Base-by-base conservation (phyloP, 345 rosid genomes). In the Populus pruinosa region DNA sequence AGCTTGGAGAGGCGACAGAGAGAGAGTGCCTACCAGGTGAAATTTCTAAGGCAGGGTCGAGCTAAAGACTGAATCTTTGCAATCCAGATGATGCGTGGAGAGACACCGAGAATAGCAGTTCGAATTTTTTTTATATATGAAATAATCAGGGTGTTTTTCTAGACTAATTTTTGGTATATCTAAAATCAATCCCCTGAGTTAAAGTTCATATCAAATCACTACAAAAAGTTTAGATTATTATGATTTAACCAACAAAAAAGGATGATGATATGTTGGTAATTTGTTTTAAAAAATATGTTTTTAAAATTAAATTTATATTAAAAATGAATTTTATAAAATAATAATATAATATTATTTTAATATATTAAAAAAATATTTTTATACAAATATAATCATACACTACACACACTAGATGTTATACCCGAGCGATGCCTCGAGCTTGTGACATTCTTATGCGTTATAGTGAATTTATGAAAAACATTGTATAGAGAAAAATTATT, bases 361-460 rank as follows among this genome's bases (percentile, higher is more conserved):
- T 31, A 31, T 31, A 31, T 31, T 31, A 2, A 31, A 31, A 31
- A 31, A 31, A 31, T 2, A 31, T 31, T 31, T 31, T 31, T 31
- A 2, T 2, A 31, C 2, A 31, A 31, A 31, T 31, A 31, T 3
- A 31, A 31, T 31, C 33, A 31, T 27, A 27, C 29, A 27, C 1
- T 27, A 25, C 25, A 27, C 29, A 27, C 29, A 27, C 29, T 27
- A 1, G 29, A 27, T 27, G 29, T 27, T 27, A 27, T 27, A 27
- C 29, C 29, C 29, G 29, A 1, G 1, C 1, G 1, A 27, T 27
- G 0, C 1, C 29, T 0, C 29, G 29, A 1, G 29, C 1, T 27
- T 27, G 29, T 27, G 1, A 27, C 29, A 1, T 27, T 27, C 29
- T 27, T 27, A 27, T 27, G 29, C 1, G 1, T 27, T 27, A 1